Evolutionary conservation across 2,329 filamentous ascomycete species (phyloP), one percentile per base, ranked within the genome.

Genomic region (Cytospora schulzeri): DNA sequence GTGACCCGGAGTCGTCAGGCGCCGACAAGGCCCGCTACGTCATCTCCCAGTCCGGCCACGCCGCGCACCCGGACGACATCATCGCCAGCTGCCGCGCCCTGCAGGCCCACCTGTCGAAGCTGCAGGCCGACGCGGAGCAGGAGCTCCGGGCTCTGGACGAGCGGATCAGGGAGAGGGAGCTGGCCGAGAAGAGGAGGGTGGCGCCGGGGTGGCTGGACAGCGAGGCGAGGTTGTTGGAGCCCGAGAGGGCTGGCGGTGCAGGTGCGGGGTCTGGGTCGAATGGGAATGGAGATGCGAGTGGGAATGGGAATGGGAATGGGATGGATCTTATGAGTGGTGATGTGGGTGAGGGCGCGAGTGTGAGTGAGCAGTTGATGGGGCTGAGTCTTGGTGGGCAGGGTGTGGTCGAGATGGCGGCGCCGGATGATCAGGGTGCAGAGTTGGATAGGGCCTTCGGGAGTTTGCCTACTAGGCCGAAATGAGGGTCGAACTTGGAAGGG

Each of bases 51-150:
- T 89, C 91, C 0, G 92, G 91, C 33, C 91, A 93, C 73, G 88
- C 92, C 54, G 92, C 93, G 6, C 91, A 96, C 70, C 93, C 95
- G 0, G 88, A 93, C 71, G 89, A 93, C 70, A 96, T 99, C 72
- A 83, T 93, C 24, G 84, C 88, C 17, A 93, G 92, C 28, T 97
- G 94, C 78, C 85, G 85, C 67, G 88, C 90, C 9, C 84, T 99
- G 51, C 88, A 91, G 70, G 84, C 86, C 1, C 91, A 97, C 76
- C 81, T 99, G 15, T 79, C 86, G 29, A 86, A 87, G 69, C 82
- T 91, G 69, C 84, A 89, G 68, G 81, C 83, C 3, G 88, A 91
- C 41, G 91, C 91, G 1, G 84, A 90, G 67, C 79, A 81, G 41
- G 85, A 89, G 61, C 80, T 97, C 62, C 78, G 81, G 60, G 85